Base-by-base conservation (phyloP, 2,329 filamentous ascomycete species). In the Alternaria infectoria region DNA sequence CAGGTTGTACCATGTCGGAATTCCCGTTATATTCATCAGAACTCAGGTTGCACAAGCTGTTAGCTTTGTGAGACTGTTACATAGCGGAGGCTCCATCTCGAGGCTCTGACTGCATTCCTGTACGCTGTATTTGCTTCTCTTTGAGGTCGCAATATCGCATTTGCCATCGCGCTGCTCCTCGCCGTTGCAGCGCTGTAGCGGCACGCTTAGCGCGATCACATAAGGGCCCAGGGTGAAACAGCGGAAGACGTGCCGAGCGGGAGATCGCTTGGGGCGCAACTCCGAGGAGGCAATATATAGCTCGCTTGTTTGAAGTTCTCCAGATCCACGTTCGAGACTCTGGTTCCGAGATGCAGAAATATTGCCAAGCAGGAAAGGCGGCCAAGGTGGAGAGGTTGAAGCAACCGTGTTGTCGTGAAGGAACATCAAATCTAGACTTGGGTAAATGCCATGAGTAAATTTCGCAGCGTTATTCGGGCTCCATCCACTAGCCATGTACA, bases 161-260 rank as follows among this genome's bases (percentile, higher is more conserved):
- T 46, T 28, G 17, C 30, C 13, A 25, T 32, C 25, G 9, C 13
- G 19, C 17, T 30, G 17, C 25, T 17, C 43, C 19, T 54, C 15
- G 50, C 57, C 50, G 49, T 46, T 45, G 15, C 23, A 54, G 13
- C 32, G 47, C 62, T 47, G 28, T 54, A 51, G 50, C 59, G 60
- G 55, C 58, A 68, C 59, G 52, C 59, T 51, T 44, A 51, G 21
- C 50, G 32, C 32, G 17, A 43, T 49, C 45, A 58, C 25, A 46
- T 52, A 54, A 61, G 59, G 66, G 32, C 56, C 61, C 57, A 62
- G 65, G 54, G 56, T 57, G 59, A 58, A 50, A 21, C 58, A 43
- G 61, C 55, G 63, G 63, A 65, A 63, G 50, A n/a, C 52, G 58
- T 65, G 57, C 62, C 61, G 62, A 47, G 44, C 62, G 65, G 64